Conservation (phyloP, 257 asterid species). For the Solanum sejunctum region DNA sequence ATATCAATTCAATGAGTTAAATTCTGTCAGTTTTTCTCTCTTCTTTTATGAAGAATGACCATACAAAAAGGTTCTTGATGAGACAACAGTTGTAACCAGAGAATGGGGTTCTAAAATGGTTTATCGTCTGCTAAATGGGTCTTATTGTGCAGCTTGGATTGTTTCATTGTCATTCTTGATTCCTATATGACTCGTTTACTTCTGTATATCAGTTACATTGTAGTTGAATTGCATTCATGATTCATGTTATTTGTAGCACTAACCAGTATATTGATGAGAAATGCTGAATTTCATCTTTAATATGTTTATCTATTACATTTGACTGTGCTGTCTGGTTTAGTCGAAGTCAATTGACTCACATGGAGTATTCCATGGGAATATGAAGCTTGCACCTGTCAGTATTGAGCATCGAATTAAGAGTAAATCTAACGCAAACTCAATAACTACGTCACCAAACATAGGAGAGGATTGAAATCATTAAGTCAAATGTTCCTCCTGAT, state of each 20-base stretch:
- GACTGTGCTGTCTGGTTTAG: background rate
- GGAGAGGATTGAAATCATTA: too few species aligned
- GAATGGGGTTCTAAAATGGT: background rate
- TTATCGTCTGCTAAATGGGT: background rate
- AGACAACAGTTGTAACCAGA: background rate
- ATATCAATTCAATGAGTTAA: background rate
- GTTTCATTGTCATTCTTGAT: background rate
- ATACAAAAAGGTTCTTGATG: background rate
- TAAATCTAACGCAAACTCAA: too few species aligned
- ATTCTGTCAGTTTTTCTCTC: background rate
- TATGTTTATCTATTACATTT: background rate
- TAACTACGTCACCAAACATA: too few species aligned
- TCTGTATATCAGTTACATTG: background rate
- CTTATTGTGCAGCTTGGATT: background rate
- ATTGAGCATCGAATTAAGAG: too few species aligned
- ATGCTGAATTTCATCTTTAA: background rate
- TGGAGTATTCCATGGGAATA: background rate
- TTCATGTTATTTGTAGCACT: background rate
- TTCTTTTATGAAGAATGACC: background rate
- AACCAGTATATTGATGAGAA: background rate
- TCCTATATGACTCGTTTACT: background rate
- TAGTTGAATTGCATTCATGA: background rate
- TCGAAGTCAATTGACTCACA: background rate
- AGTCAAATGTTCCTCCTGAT: too few species aligned
- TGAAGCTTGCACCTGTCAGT: background rate